Evolutionary conservation across 2,329 filamentous ascomycete species (phyloP), one percentile per base, ranked within the genome.

Genomic region (Aspergillus tamarii): DNA sequence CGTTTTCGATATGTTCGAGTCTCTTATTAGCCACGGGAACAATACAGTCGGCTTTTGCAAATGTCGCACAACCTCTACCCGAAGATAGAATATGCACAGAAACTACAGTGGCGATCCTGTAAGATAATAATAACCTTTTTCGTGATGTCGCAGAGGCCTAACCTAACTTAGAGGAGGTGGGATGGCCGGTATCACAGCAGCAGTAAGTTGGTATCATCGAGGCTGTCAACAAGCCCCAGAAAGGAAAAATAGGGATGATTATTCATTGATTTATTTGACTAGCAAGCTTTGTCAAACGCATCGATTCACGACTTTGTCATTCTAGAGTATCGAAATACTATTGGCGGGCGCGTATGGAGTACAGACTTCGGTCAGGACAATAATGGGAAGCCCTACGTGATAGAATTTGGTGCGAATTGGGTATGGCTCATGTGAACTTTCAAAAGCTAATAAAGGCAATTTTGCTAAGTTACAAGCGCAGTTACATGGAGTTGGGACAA

Each of bases 401-500:
- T 91, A 11, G 89, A 91, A 72, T 77, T 89, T 0, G 89, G 89
- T 2, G 89, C 89, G 8, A 91, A 91, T 66, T 91, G 89, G 89
- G 82, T 83, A 72, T 50, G 61, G 3, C 16, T 62, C 21, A 28
- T 26, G 3, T 14, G 19, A 5, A 1, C 1, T 36, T 8, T 16
- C 30, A 19, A 4, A 26, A n/a, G 14, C 10, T 10, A 23, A n/a
- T n/a, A 5, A 48, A 21, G 23, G 19, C 3, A 41, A 14, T 16
- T 5, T 19, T 2, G 28, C 43, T 65, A 57, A 59, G 34, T 8
- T 39, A 4, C 21, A 19, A 23, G 8, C 11, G 11, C 30, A 81
- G 79, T 70, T 82, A 34, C 82, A 80, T 78, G 83, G 78, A 28
- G 72, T 80, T 30, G 80, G 76, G 32, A 64, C 64, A 1, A 34